Evolutionary conservation across 345 rosid genomes (phyloP), one percentile per base, ranked within the genome.

Genomic region (Brassica nigra): DNA sequence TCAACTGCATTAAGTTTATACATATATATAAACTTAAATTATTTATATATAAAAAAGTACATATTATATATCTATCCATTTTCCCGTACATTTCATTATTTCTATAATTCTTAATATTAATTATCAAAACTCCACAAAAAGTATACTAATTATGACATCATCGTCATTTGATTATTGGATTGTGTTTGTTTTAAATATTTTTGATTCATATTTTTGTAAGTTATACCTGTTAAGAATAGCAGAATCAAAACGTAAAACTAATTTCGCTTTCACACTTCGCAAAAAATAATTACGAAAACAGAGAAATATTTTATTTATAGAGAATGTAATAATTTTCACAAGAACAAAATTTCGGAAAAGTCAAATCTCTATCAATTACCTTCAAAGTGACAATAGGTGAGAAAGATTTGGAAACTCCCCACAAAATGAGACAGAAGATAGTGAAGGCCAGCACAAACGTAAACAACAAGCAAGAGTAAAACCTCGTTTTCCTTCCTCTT

Each of bases 331-430:
- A 12, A 12, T 44, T 44, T 44, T 44, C 54, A 12, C 47, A 44
- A 42, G 49, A 42, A 14, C 64, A 15, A 62, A 15, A 3, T 10
- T 42, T 54, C 2, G 12, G 23, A 55, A n/a, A 4, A 12, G 31
- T 28, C 8, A 37, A 54, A 16, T 14, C 2, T 57, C n/a, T 39
- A 44, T 44, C 15, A 44, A 44, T 44, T 64, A 92, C 97, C 97
- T 90, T 83, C 16, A 95, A 84, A 49, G 73, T 11, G 80, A 92
- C 75, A 80, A 84, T 76, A 16, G 97, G 97, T 76, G 66, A 70
- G 89, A 89, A 95, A 18, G 88, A 70, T 83, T 85, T 91, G 86
- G 95, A 88, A 44, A 92, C 89, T 11, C 92, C 97, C 97, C 95
- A 95, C 64, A 92, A 71, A 80, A 92, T 86, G 84, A 95, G 79